Base-by-base conservation (phyloP, 371 early-diverging fungal species). In the Mortierella sp. region DNA sequence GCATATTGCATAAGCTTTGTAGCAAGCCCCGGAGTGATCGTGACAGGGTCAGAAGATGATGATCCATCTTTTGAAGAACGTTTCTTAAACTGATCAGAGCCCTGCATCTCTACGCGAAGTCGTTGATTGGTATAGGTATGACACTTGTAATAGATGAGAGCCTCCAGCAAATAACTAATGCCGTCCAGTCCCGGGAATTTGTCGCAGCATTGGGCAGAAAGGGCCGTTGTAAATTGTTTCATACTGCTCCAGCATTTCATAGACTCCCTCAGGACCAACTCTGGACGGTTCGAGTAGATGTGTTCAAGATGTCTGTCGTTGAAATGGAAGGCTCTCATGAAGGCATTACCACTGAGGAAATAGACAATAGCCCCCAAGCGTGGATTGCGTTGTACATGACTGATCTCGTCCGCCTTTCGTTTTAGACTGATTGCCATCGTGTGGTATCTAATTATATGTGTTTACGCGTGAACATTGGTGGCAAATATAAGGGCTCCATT, bases 241-340 rank as follows among this genome's bases (percentile, higher is more conserved):
- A 69, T 65, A 24, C 62, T 75, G 19, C 53, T 60, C 75, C 75
- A 75, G 52, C 65, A 65, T 15, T 59, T 65, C 65, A 75, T 75
- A 6, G 75, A 69, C 47, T 75, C 75, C 16, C 52, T 22, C 5
- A 32, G 53, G 11, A 65, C 70, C 6, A 69, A 8, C 4, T 69
- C 75, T 1, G 61, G 65, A 6, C 66, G 65, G 33, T 48, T 55
- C 16, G 65, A 28, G 48, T 69, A 55, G 33, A 69, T 11, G 7
- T 43, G 47, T 41, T 58, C 64, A 36, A 63, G 38, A 59, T 74
- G 64, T 33, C 32, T 53, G 60, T 74, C 74, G 22, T 74, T 74
- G 45, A 58, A 52, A 38, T 63, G 52, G 40, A 67, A 74, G 8
- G 74, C 74, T 15, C 68, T 22, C 22, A 74, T 53, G 41, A 74